Evolutionary conservation across 208 protist genomes (phyloP).

Genomic region (Acanthamoeba culbertsoni): DNA sequence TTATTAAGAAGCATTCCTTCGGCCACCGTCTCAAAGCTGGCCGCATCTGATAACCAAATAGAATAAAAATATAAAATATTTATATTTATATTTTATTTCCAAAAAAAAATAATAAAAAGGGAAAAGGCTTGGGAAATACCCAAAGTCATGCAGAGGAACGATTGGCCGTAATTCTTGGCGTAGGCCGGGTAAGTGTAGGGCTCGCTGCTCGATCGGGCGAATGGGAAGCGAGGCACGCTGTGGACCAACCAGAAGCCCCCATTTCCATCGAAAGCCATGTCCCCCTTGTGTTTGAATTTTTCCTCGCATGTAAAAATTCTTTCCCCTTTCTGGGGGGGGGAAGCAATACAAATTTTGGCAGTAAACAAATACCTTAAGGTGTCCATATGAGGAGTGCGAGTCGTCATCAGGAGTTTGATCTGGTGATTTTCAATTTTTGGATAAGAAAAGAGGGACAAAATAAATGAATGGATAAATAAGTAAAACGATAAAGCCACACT

Average conservation of each 20-base stretch:
- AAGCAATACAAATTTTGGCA: background rate
- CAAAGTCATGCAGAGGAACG: slow-evolving; percentile 68
- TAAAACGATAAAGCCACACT: too few species aligned
- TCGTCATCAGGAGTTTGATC: background rate
- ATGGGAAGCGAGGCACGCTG: slow-evolving; percentile 61
- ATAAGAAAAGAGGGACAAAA: background rate
- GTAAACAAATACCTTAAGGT: slow-evolving; percentile 63
- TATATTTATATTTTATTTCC: background rate
- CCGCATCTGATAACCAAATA: background rate
- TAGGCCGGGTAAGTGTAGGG: slow-evolving; percentile 55
- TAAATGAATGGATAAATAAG: background rate
- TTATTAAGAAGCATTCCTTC: background rate
- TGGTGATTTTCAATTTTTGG: background rate
- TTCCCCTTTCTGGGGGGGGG: background rate
- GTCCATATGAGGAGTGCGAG: slow-evolving; percentile 12
- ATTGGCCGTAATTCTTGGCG: slow-evolving; percentile 69
- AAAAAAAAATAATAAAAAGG: background rate
- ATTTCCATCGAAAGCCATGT: slow-evolving; percentile 15
- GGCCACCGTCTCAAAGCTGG: background rate
- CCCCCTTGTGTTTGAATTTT: slow-evolving; percentile 44
- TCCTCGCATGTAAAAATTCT: background rate
- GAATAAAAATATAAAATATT: background rate
- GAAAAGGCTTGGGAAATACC: background rate
- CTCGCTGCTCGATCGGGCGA: background rate
- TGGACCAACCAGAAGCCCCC: slow-evolving; percentile 74